Base-by-base conservation (phyloP, 495 filamentous ascomycete genomes). In the Immersiella caudata region DNA sequence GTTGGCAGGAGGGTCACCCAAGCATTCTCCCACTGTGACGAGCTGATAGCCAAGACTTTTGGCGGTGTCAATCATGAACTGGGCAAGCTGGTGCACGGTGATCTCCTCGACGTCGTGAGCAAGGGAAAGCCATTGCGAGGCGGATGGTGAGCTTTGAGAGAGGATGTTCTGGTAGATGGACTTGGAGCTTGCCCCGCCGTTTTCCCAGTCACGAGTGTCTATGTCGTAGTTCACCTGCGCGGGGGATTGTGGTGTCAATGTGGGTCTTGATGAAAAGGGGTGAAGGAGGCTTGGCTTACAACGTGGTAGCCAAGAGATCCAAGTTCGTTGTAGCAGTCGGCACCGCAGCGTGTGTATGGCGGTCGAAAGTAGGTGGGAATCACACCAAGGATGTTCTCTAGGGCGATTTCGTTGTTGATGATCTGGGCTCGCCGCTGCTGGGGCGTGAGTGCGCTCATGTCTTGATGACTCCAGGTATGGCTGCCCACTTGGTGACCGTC, bases 341-440 rank as follows among this genome's bases (percentile, higher is more conserved):
- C 59, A 20, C 56, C 69, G 18, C 78, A 91, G 59, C 80, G 82
- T 0, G 86, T 87, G 71, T 88, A 92, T 0, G 90, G 90, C 2
- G 90, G 90, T 3, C 90, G 85, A 86, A 92, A 90, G 74, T 93
- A 92, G 21, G 88, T 90, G 0, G 90, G 90, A 68, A 89, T 85
- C 56, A 82, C 79, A 12, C 88, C 88, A 1, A 91, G 75, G 62
- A 91, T 87, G 72, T 89, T 89, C 27, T 82, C 80, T 4, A 92
- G 71, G 0, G 89, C 90, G 64, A 87, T 88, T 78, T 92, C 90
- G 68, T 89, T 90, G 77, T 87, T 88, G 60, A 84, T 70, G 77
- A 92, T 84, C 75, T 91, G 86, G 1, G 79, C 75, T 33, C 74
- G 73, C 21, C 85, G 84, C 58, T 86, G 82, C 6, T 75, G 70